A percentile compares a stretch with the other conserved stretches of the same genome.
These are phyloP conservation scores for Paracoccidioides lutzii DNA, from an alignment of 2,329 filamentous ascomycete genomes.

Conservation along the genomic window DNA sequence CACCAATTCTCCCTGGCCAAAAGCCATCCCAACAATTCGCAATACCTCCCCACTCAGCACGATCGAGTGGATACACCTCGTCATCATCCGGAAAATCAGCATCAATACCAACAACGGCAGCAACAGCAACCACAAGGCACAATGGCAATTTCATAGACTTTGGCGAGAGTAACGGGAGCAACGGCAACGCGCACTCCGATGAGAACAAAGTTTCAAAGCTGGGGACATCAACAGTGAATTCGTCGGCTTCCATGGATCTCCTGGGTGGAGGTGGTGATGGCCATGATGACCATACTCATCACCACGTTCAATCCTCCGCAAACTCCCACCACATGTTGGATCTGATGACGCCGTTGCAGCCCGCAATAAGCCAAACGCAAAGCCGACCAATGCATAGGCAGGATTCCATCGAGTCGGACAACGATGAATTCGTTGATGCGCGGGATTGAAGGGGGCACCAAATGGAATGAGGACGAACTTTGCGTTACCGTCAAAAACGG, in stretches of 20 bases:
- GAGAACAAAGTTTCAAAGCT: not conserved
- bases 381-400: constrained; percentile 20
- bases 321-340: not conserved
- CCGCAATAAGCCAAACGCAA: constrained; percentile 8
- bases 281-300: constrained; percentile 1
- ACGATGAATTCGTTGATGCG: constrained; percentile 35
- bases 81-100: not conserved
- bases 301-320: not conserved
- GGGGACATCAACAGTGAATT: not conserved
- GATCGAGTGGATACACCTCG: not conserved
- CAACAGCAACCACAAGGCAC: not conserved
- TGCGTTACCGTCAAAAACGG: too few relatives aligned
- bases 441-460: constrained; percentile 12
- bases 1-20: constrained; percentile 72
- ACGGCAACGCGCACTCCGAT: not conserved
- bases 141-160: constrained; percentile 19
- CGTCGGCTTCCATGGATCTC: constrained; percentile 8
- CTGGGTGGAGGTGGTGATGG: constrained; percentile 9
- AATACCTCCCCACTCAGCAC: constrained; percentile 38
- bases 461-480: too few relatives aligned
- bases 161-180: constrained; percentile 5
- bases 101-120: too few relatives aligned
- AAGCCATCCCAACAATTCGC: constrained; percentile 42
- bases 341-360: constrained; percentile 14
- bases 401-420: constrained; percentile 27